Evolutionary conservation across 352 stramenopile genomes (phyloP), one percentile per base, ranked within the genome.

Genomic region (Phytophthora constricta): DNA sequence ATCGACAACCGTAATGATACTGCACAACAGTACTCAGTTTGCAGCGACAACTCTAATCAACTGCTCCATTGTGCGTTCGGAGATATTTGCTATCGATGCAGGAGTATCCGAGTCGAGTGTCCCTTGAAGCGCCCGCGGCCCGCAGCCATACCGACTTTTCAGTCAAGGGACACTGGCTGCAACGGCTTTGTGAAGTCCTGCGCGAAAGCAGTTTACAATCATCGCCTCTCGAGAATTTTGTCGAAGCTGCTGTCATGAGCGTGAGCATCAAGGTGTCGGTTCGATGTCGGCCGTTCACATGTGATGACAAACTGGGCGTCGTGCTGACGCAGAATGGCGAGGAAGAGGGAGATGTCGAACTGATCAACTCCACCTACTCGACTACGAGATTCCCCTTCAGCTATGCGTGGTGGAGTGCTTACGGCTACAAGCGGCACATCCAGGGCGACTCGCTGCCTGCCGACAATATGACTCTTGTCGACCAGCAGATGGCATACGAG

Each of bases 331-430:
- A 98, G 67, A 95, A 84, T 58, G 78, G 79, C 33, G 91, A 98
- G n/a, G 93, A 98, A 58, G 88, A 97, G 62, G 93, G 93, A 48
- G 94, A 98, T 59, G 89, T 98, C 62, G 87, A 98, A 65, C 79
- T 97, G 23, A 92, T 97, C 65, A 98, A 97, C 68, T 97, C 87
- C 50, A 92, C 87, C 46, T 98, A 98, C 70, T 97, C 89, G 28
- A 98, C 91, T 27, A 98, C 84, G 28, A 82, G 93, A 27, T 98
- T 98, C 45, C 80, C 81, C 23, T 98, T 98, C 62, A 97, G 84
- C 57, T 98, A 97, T 63, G 70, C 89, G 23, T 98, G 94, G 95
- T 98, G 92, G 95, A 97, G 87, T 52, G 93, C 92, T 4, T 98
- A 98, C 68, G 92, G 93, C 17, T 98, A 92, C 74, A 76, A 98